These are phyloP conservation scores for Phytopythium cucurbitacearum DNA, from an alignment of 352 stramenopile species.

Conservation along the genomic window DNA sequence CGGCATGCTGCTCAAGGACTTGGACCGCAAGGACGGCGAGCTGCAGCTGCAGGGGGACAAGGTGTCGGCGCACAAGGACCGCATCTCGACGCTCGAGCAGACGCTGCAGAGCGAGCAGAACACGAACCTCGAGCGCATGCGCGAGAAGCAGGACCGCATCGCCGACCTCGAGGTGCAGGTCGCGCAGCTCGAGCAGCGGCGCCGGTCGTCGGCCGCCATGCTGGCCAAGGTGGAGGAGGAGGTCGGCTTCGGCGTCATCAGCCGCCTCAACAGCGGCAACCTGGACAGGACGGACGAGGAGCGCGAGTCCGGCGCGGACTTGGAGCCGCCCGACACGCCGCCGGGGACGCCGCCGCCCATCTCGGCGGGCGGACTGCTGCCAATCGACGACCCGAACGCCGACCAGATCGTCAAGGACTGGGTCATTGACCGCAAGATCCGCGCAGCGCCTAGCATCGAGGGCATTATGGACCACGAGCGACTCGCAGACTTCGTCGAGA, in stretches of 20 bases:
- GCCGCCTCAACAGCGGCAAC: slow-evolving; percentile 21
- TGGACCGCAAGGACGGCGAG: slow-evolving; percentile 65
- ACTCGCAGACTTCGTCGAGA: slow-evolving; percentile 46
- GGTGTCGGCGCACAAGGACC: slow-evolving; percentile 52
- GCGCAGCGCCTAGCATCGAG: slow-evolving; percentile 28
- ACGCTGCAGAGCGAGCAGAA: slow-evolving; percentile 63
- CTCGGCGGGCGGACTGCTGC: slow-evolving; percentile 42
- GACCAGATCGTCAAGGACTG: slow-evolving; percentile 69
- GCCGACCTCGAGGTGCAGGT: slow-evolving; percentile 58
- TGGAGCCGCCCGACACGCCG: slow-evolving; percentile 60
- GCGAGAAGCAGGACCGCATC: slow-evolving; percentile 72
- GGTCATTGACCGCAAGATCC: slow-evolving; percentile 59
- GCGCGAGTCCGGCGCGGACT: slow-evolving; percentile 16
- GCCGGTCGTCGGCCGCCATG: slow-evolving; percentile 44
- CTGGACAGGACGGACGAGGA: slow-evolving; percentile 8
- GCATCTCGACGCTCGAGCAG: slow-evolving; percentile 53
- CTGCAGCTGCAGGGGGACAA: slow-evolving; percentile 67
- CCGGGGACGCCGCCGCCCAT: slow-evolving; percentile 75
- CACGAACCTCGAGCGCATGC: slow-evolving; percentile 51
- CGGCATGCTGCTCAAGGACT: slow-evolving; percentile 63
- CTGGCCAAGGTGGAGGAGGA: slow-evolving; percentile 33
- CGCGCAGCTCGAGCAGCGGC: slow-evolving; percentile 52
- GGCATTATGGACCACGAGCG: slow-evolving; percentile 35
- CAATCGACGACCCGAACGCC: slow-evolving; percentile 39
- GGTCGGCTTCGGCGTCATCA: slow-evolving; percentile 48